These are phyloP conservation scores for Yamadazyma diospyri DNA, from an alignment of 1,139 yeast species.

Conservation along the genomic window DNA sequence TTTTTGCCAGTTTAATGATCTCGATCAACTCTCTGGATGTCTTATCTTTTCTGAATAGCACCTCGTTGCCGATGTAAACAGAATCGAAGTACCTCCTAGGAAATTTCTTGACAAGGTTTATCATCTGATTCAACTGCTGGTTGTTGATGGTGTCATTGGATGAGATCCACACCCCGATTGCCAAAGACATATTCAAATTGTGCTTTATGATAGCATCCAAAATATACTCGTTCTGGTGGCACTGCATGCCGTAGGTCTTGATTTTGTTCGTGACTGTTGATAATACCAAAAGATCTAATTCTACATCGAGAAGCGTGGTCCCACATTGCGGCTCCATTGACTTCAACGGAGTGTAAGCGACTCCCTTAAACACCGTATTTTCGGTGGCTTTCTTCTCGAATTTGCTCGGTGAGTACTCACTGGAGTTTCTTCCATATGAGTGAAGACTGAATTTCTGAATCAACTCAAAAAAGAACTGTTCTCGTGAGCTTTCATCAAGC, in stretches of 20 bases:
- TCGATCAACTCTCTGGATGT: slow-evolving; percentile 32
- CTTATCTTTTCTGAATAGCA: slow-evolving; percentile 52
- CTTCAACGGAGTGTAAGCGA: slow-evolving; percentile 57
- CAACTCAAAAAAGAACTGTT: too few species aligned
- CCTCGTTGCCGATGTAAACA: slow-evolving; percentile 62
- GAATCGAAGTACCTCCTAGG: slow-evolving; percentile 50
- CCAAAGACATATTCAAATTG: slow-evolving; percentile 51
- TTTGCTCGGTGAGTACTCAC: too few species aligned
- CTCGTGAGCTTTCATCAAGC: neutral
- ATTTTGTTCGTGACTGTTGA: slow-evolving; percentile 57
- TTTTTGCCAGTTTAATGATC: slow-evolving; percentile 42
- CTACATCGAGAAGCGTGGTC: slow-evolving; percentile 41
- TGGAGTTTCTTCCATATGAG: too few species aligned
- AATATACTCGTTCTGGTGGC: slow-evolving; percentile 52
- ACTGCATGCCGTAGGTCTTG: slow-evolving; percentile 61
- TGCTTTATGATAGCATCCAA: slow-evolving; percentile 51
- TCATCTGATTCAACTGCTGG: slow-evolving; percentile 43
- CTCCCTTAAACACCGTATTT: slow-evolving; percentile 54
- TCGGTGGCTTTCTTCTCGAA: too few species aligned
- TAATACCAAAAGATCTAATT: slow-evolving; percentile 52
- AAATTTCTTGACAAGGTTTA: slow-evolving; percentile 36
- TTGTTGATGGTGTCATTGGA: slow-evolving; percentile 34
- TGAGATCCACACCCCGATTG: slow-evolving; percentile 67
- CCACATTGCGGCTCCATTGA: slow-evolving; percentile 55
- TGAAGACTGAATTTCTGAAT: too few species aligned